These are phyloP conservation scores for Chytriomyces confervae DNA, from an alignment of 192 early-diverging fungal genomes.

Conservation along the genomic window DNA sequence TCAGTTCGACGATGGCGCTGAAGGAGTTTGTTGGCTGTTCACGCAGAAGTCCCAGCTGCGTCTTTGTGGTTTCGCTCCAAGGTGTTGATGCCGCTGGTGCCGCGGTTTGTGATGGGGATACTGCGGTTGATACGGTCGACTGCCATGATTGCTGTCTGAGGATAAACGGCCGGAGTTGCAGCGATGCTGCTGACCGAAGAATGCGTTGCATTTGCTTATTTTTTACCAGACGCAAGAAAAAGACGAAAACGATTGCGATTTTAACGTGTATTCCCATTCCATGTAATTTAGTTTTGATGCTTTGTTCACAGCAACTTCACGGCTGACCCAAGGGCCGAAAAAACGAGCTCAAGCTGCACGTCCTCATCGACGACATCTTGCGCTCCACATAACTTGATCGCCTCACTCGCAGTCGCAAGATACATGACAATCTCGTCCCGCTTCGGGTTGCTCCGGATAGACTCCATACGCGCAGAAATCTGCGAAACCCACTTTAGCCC, in stretches of 20 bases:
- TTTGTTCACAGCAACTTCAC: conserved; percentile 1
- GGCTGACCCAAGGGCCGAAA: neutral
- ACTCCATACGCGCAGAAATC: neutral
- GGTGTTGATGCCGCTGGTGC: neutral
- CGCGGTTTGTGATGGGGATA: neutral
- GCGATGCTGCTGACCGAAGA: neutral
- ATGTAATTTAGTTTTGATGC: neutral
- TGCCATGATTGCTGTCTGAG: neutral
- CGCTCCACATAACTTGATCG: neutral
- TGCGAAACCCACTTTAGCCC: conserved; percentile 13
- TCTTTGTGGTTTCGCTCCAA: conserved; percentile 30
- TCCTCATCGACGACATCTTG: conserved; percentile 1
- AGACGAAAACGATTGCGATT: neutral
- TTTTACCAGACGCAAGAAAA: neutral
- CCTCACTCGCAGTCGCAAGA: conserved; percentile 5
- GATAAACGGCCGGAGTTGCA: no score
- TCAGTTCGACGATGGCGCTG: conserved; percentile 89
- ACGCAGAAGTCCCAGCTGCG: conserved; percentile 43
- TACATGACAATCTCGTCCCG: conserved; percentile 4
- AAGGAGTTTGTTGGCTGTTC: conserved; percentile 43
- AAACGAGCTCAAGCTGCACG: conserved; percentile 5
- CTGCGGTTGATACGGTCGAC: neutral
- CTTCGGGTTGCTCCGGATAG: neutral
- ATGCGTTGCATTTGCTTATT: neutral
- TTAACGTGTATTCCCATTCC: no score